Conservation (phyloP, 805 yeast genomes). For the Sugiyamaella smithiae region DNA sequence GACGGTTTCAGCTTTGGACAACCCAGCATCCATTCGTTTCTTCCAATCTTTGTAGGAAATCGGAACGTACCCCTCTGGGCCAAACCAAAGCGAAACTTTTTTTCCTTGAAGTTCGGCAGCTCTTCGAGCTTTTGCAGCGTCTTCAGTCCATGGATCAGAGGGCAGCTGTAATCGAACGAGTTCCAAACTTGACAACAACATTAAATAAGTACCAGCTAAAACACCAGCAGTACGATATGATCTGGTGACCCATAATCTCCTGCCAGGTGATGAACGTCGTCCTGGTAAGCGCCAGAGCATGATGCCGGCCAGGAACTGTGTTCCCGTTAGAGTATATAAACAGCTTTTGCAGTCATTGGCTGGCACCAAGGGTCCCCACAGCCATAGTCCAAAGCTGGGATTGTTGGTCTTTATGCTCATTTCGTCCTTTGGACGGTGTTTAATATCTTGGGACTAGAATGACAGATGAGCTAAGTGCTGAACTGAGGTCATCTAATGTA, state of each 20-base stretch:
- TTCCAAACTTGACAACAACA: slow-evolving; percentile 59
- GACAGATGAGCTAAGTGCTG: too few relatives aligned
- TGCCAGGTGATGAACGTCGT: slow-evolving; percentile 8
- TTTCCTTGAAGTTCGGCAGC: slow-evolving; percentile 49
- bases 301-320: slow-evolving; percentile 42
- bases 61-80: slow-evolving; percentile 57
- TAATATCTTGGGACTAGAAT: too few relatives aligned
- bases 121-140: slow-evolving; percentile 54
- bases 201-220: slow-evolving; percentile 44
- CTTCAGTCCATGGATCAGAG: slow-evolving; percentile 70
- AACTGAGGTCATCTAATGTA: too few relatives aligned
- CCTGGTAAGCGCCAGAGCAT: slow-evolving; percentile 24
- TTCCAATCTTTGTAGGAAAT: slow-evolving; percentile 38
- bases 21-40: slow-evolving; percentile 22
- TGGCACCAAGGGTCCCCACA: slow-evolving; percentile 74
- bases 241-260: slow-evolving; percentile 28
- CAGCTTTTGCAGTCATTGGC: slow-evolving; percentile 63
- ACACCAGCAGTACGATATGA: slow-evolving; percentile 35
- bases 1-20: slow-evolving; percentile 21
- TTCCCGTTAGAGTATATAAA: slow-evolving; percentile 48
- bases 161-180: slow-evolving; percentile 44
- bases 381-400: slow-evolving; percentile 57
- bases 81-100: slow-evolving; percentile 60
- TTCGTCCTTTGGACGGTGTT: slow-evolving; percentile 6
- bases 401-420: too few relatives aligned